Percentiles rank a stretch among this genome's conserved stretches.
phyloP scores from a whole-genome alignment of 345 rosid species.

The Melaleuca alternifolia region DNA sequence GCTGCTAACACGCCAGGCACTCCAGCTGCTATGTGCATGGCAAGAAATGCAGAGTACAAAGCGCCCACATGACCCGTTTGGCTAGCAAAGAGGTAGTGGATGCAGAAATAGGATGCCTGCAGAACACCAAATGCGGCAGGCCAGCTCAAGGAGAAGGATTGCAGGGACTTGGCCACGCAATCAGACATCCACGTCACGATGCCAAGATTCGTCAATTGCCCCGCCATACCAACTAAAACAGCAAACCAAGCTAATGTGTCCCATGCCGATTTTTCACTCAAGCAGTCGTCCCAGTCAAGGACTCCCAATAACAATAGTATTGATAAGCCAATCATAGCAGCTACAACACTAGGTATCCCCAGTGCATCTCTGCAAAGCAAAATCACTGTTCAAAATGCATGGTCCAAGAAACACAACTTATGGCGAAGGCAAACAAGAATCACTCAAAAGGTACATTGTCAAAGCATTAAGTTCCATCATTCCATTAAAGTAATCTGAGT shows the following conservation, averaged over 20 bases:
- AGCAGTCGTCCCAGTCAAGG: constrained; percentile 94
- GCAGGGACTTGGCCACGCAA: constrained; percentile 55
- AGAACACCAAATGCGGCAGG: constrained; percentile 77
- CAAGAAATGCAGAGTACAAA: constrained; percentile 91
- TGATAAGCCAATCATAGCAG: constrained; percentile 93
- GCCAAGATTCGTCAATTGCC: constrained; percentile 84
- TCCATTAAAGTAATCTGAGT: not conserved
- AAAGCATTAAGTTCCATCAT: not conserved
- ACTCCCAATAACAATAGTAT: constrained; percentile 81
- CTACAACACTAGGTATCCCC: constrained; percentile 87
- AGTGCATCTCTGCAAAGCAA: constrained; percentile 48
- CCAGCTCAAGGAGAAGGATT: constrained; percentile 80
- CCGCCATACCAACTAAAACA: constrained; percentile 92
- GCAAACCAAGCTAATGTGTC: constrained; percentile 97
- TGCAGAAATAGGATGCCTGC: constrained; percentile 87
- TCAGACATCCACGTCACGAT: constrained; percentile 83
- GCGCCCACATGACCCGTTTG: constrained; percentile 98
- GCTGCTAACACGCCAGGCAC: constrained; percentile 79
- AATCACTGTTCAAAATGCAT: not conserved
- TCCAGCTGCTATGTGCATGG: constrained; percentile 89
- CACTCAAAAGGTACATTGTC: not conserved
- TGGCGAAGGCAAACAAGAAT: not conserved
- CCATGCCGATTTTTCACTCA: constrained; percentile 96
- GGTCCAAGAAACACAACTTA: not conserved
- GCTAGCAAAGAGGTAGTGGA: constrained; percentile 95